Base-by-base conservation (phyloP, 1,284 basidiomycete species). In the Pulchroboletus neoregius region DNA sequence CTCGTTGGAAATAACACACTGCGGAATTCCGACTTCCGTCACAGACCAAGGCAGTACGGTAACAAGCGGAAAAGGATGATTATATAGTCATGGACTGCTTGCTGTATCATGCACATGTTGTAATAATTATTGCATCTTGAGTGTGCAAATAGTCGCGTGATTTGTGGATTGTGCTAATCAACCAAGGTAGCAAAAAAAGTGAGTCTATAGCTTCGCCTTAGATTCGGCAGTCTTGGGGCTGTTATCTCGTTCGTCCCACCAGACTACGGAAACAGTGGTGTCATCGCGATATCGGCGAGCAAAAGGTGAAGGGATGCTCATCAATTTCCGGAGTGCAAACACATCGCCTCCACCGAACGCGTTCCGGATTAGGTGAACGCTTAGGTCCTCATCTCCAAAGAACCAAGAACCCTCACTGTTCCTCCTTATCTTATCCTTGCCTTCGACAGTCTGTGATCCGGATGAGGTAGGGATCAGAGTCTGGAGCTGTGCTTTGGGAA, bases 351-450 rank as follows among this genome's bases (percentile, higher is more conserved):
- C 94, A 23, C 91, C 94, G 49, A 98, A 82, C 11, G 93, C 91
- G 62, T 99, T 99, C 53, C 95, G 78, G 52, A 98, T 93, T 30
- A 99, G 73, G 68, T 98, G 96, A 13, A 92, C 87, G 44, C 89
- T 82, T 45, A 93, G 71, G 62, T 97, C 94, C 27, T 83, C 81
- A 64, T 99, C 94, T 50, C 80, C 80, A 61, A 92, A 96, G 11
- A 82, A 78, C 89, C 91, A 94, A 15, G 74, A 71, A 12, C 78
- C 80, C 35, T 72, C 51, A 9, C 63, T 58, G 26, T 62, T 60
- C 12, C 58, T 56, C 27, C 57, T 67, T 30, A 62, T 69, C 59
- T 69, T 69, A 48, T 75, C 74, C 58, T 82, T 91, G 43, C 89
- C 89, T 51, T 87, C 79, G 35, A 91, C 71, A 5, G 79, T 79